A percentile compares a stretch with the other conserved stretches of the same genome.
Evolutionary conservation across 306 rosid species (phyloP).

Genomic region (Prunus mira): DNA sequence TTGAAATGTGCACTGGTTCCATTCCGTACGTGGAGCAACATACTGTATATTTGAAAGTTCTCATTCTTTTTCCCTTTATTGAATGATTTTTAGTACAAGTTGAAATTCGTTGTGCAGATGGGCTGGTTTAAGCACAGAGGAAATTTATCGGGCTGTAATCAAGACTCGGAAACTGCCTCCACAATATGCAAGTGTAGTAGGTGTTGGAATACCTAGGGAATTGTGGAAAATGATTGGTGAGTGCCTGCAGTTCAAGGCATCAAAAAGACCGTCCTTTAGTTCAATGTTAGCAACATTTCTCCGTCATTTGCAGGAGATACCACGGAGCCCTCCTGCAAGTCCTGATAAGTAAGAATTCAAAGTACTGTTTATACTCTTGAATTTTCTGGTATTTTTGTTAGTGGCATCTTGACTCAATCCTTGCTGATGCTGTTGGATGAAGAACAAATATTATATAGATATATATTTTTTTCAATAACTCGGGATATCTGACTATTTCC

Average conservation of each 20-base stretch:
- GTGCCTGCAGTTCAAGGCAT: constrained; percentile 90
- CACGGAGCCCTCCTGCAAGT: constrained; percentile 89
- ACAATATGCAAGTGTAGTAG: constrained; percentile 95
- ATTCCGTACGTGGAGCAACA: constrained; percentile 83
- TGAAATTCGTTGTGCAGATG: constrained; percentile 68
- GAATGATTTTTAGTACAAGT: constrained; percentile 25
- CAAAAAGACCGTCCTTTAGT: constrained; percentile 83
- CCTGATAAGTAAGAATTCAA: constrained; percentile 79
- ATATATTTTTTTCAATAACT: background rate
- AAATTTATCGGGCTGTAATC: constrained; percentile 80
- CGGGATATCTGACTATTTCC: background rate
- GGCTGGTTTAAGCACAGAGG: constrained; percentile 92
- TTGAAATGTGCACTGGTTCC: constrained; percentile 99
- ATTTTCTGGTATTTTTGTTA: constrained; percentile 11
- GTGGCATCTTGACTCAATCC: constrained; percentile 12
- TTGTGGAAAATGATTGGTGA: constrained; percentile 99
- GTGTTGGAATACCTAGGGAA: constrained; percentile 97
- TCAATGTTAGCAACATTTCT: constrained; percentile 88
- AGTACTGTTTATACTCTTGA: constrained; percentile 16
- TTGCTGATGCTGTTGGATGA: constrained; percentile 13
- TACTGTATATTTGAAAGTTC: constrained; percentile 32
- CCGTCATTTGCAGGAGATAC: constrained; percentile 93
- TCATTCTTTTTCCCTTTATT: constrained; percentile 24
- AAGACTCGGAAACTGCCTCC: constrained; percentile 88
- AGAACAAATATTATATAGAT: background rate